phyloP scores from a whole-genome alignment of 805 yeast genomes.

The Ogataea siamensis region DNA sequence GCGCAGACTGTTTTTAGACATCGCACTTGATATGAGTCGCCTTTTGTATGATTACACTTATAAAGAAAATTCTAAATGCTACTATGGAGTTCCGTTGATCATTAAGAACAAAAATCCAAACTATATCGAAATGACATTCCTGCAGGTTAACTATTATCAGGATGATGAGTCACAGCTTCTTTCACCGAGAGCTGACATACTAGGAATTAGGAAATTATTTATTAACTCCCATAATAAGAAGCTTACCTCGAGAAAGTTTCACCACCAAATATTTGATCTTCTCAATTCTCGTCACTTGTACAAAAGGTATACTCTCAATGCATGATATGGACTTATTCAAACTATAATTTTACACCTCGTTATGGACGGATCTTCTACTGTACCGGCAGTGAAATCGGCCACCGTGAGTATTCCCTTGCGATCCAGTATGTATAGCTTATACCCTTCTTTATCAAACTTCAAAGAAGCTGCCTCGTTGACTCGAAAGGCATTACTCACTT shows the following conservation, averaged over 20 bases:
- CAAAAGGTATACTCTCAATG: slow-evolving; percentile 18
- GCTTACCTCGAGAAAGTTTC: slow-evolving; percentile 27
- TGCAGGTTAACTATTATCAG: slow-evolving; percentile 26
- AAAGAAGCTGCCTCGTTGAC: slow-evolving; percentile 76
- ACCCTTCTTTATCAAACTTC: slow-evolving; percentile 77
- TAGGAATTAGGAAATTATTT: slow-evolving; percentile 2
- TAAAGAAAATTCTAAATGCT: slow-evolving; percentile 16
- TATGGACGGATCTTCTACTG: slow-evolving; percentile 67
- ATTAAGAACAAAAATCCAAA: slow-evolving; percentile 7
- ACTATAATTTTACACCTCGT: slow-evolving; percentile 62
- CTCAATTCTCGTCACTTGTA: slow-evolving; percentile 22
- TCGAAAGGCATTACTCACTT: slow-evolving; percentile 72
- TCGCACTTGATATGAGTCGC: slow-evolving; percentile 22
- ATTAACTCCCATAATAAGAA: slow-evolving; percentile 14
- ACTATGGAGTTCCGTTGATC: slow-evolving; percentile 12
- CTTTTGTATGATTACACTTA: slow-evolving; percentile 22
- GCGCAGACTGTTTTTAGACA: slow-evolving; percentile 22
- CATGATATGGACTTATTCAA: slow-evolving; percentile 14
- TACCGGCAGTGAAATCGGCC: slow-evolving; percentile 85
- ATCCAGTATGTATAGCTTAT: slow-evolving; percentile 71
- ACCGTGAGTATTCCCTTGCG: slow-evolving; percentile 76
- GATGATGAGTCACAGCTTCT: slow-evolving; percentile 25
- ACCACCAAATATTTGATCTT: slow-evolving; percentile 33
- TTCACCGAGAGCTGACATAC: slow-evolving; percentile 1
- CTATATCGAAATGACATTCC: slow-evolving; percentile 28